A percentile compares a stretch with the other conserved stretches of the same genome.
phyloP scores from a whole-genome alignment of 768 basidiomycete genomes.

The Amanita fuliginea region DNA sequence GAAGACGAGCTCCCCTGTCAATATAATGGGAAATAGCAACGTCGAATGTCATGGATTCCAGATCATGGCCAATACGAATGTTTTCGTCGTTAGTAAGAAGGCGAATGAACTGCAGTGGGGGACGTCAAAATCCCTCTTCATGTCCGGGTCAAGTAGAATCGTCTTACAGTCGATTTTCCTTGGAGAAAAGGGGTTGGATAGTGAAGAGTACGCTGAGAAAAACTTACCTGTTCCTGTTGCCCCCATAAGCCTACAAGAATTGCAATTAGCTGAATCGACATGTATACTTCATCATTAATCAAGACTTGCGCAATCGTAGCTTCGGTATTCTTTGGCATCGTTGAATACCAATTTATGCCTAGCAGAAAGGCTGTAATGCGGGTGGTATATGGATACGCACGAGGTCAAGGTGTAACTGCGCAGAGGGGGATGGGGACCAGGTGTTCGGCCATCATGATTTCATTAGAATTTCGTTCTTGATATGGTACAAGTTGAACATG shows the following conservation, averaged over 20 bases:
- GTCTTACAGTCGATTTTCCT: not conserved
- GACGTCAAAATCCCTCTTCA: not conserved
- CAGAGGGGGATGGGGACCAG: not conserved
- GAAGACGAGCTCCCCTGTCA: not conserved
- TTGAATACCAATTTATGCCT: too few relatives aligned
- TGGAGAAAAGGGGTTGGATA: not conserved
- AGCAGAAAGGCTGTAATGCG: not conserved
- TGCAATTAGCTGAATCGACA: not conserved
- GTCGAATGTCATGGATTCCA: slow-evolving; percentile 27
- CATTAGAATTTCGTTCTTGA: too few relatives aligned
- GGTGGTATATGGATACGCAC: not conserved
- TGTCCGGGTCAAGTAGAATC: not conserved
- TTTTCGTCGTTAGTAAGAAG: slow-evolving; percentile 21
- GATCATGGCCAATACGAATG: slow-evolving; percentile 23
- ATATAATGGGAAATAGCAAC: slow-evolving; percentile 11
- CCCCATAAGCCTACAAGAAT: not conserved
- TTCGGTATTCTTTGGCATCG: not conserved
- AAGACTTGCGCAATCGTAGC: not conserved
- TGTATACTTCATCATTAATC: not conserved
- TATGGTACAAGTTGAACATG: too few relatives aligned
- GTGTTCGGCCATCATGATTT: too few relatives aligned
- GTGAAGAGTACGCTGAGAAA: not conserved
- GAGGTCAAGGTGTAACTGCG: not conserved
- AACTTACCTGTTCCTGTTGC: not conserved
- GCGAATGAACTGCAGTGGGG: slow-evolving; percentile 27